Evolutionary conservation across 176 grass and related monocot genomes (phyloP).

Genomic region (Avena insularis): DNA sequence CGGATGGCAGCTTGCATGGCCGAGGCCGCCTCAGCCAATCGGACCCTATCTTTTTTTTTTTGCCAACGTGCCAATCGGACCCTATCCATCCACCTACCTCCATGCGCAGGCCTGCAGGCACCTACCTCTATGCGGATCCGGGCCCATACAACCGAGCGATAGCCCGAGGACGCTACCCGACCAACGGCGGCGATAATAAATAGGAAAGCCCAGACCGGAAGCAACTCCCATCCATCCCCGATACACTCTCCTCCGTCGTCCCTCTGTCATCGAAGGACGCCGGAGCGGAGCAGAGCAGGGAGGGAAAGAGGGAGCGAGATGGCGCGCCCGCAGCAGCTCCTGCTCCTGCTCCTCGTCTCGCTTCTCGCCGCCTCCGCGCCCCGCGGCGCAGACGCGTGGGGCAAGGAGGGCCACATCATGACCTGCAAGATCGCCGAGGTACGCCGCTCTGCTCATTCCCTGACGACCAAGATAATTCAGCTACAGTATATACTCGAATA

Average conservation of each 20-base stretch:
- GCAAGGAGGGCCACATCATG: slow-evolving; percentile 96
- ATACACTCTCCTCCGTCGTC: too few relatives aligned
- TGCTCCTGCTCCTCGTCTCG: slow-evolving; percentile 46
- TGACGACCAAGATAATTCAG: background rate
- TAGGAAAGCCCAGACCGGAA: background rate
- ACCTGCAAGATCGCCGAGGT: slow-evolving; percentile 95
- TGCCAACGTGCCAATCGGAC: too few relatives aligned
- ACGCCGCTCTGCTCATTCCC: background rate
- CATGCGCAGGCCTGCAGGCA: too few relatives aligned
- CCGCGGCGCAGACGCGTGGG: slow-evolving; percentile 58
- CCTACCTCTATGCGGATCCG: too few relatives aligned
- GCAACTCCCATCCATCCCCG: background rate
- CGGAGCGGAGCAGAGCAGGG: background rate
- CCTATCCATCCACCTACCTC: too few relatives aligned
- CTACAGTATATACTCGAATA: too few relatives aligned
- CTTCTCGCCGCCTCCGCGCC: slow-evolving; percentile 32
- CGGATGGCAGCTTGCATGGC: too few relatives aligned
- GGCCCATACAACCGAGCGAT: background rate
- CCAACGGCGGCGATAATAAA: background rate
- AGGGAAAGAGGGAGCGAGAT: background rate
- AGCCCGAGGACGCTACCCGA: too few relatives aligned
- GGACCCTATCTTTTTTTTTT: too few relatives aligned
- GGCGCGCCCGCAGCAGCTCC: slow-evolving; percentile 17
- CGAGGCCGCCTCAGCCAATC: too few relatives aligned
- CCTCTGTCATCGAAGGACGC: too few relatives aligned